Conservation (phyloP, 208 protist species). For the Trypanosoma rangeli region DNA sequence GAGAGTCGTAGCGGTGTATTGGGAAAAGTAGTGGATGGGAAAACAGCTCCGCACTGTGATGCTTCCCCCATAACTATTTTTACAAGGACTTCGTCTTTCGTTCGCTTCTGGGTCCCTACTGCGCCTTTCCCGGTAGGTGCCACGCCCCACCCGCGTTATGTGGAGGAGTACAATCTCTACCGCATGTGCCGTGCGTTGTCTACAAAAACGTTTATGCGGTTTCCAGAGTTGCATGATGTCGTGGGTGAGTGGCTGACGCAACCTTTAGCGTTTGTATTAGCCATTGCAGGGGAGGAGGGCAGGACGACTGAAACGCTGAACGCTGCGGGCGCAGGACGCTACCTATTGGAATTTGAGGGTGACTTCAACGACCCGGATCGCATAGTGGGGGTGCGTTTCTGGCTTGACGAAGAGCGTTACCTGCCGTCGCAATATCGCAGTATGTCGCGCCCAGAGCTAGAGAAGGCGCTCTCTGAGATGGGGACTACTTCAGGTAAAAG, state of each 20-base stretch:
- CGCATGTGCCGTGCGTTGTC: conserved; percentile 26
- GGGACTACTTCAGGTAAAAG: not conserved
- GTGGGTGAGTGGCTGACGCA: conserved; percentile 28
- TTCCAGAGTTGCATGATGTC: conserved; percentile 19
- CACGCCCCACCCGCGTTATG: not conserved
- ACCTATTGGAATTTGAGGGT: conserved; percentile 27
- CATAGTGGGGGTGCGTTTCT: conserved; percentile 33
- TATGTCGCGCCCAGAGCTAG: conserved; percentile 13
- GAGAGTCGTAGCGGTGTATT: not conserved
- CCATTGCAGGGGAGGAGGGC: conserved; percentile 22
- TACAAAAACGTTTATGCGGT: conserved; percentile 21
- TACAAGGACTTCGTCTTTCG: conserved; percentile 9
- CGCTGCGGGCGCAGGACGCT: not conserved
- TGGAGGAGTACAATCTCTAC: conserved; percentile 31
- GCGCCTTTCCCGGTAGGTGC: not conserved
- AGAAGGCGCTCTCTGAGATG: conserved; percentile 18
- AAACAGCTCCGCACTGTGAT: not conserved
- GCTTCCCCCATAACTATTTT: not conserved
- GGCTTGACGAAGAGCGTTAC: conserved; percentile 30
- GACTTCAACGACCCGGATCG: conserved; percentile 20
- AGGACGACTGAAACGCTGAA: not conserved
- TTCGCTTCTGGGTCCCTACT: not conserved
- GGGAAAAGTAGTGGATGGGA: not conserved
- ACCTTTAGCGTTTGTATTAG: conserved; percentile 21
- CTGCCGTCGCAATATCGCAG: conserved; percentile 24